Evolutionary conservation across 2,329 filamentous ascomycete species (phyloP).

Genomic region (Fusarium tanahbumbuense): DNA sequence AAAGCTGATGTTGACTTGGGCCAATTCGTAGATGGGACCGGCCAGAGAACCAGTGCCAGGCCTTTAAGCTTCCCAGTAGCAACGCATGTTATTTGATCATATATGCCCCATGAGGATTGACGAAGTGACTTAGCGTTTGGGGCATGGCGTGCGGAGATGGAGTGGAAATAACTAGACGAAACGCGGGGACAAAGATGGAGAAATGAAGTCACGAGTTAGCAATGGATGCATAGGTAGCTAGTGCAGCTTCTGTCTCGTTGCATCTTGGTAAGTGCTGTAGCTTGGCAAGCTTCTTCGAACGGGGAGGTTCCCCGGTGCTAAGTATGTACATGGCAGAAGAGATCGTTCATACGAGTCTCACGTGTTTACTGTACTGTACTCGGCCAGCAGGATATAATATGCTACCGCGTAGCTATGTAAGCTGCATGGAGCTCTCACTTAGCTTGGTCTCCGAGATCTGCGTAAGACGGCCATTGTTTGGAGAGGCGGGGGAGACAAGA

Average conservation of each 20-base stretch:
- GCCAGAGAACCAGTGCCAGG: background rate
- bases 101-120: background rate
- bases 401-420: constrained; percentile 10
- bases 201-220: constrained; percentile 32
- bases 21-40: background rate
- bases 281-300: constrained; percentile 1
- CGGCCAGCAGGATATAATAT: background rate
- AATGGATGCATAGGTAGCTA: constrained; percentile 10
- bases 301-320: constrained; percentile 1
- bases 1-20: background rate
- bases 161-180: constrained; percentile 19
- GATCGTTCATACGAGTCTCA: constrained; percentile 3
- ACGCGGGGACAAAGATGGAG: constrained; percentile 26
- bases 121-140: background rate
- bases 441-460: constrained; percentile 15
- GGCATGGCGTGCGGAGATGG: background rate
- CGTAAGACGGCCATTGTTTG: constrained; percentile 22
- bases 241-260: constrained; percentile 3
- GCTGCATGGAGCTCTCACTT: constrained; percentile 20
- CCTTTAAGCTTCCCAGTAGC: background rate
- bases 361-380: background rate
- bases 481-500: constrained; percentile 5
- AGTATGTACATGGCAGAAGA: background rate
- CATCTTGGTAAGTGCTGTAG: background rate
- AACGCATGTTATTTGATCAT: background rate